Percentiles rank a stretch among this genome's conserved stretches.
These are phyloP conservation scores for Limonomyces culmigenus DNA, from an alignment of 1,284 basidiomycete species.

Conservation along the genomic window DNA sequence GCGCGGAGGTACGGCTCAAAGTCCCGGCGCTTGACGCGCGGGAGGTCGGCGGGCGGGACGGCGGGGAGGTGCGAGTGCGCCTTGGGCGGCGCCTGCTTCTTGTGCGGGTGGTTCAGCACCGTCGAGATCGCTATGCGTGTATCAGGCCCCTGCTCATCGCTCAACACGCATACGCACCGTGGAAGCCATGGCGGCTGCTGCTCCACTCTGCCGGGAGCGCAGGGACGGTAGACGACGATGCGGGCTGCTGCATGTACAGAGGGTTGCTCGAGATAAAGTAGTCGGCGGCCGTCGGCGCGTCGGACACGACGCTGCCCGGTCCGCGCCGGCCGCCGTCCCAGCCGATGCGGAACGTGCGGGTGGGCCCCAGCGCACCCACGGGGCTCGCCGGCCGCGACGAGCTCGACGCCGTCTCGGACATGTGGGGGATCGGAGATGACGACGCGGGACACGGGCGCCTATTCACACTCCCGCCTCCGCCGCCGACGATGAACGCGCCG, in stretches of 20 bases:
- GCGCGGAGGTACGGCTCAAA: conserved; percentile 71
- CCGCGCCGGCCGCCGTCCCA: conserved; percentile 12
- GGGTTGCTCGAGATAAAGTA: conserved; percentile 22
- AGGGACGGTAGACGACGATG: conserved; percentile 21
- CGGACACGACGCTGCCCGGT: conserved; percentile 13
- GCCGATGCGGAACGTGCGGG: conserved; percentile 12
- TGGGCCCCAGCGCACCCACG: conserved; percentile 3
- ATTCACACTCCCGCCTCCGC: not conserved
- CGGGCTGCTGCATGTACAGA: conserved; percentile 18
- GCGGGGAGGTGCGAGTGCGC: conserved; percentile 66
- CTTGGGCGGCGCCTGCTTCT: conserved; percentile 70
- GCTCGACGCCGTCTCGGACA: conserved; percentile 10
- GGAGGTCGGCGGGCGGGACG: conserved; percentile 52
- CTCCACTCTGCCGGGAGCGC: conserved; percentile 54
- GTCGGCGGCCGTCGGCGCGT: conserved; percentile 19
- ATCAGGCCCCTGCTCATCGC: not conserved
- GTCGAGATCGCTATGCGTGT: conserved; percentile 42
- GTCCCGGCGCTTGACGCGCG: conserved; percentile 67
- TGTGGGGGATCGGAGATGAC: conserved; percentile 2
- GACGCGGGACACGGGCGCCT: not conserved
- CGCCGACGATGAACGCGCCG: not conserved
- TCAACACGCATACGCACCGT: conserved; percentile 28
- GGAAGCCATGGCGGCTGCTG: conserved; percentile 61
- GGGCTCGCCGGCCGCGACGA: conserved; percentile 9
- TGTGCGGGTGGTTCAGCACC: conserved; percentile 75